A percentile compares a stretch with the other conserved stretches of the same genome.
phyloP scores from a whole-genome alignment of 164 flowering plant genomes.

The Stephania japonica region DNA sequence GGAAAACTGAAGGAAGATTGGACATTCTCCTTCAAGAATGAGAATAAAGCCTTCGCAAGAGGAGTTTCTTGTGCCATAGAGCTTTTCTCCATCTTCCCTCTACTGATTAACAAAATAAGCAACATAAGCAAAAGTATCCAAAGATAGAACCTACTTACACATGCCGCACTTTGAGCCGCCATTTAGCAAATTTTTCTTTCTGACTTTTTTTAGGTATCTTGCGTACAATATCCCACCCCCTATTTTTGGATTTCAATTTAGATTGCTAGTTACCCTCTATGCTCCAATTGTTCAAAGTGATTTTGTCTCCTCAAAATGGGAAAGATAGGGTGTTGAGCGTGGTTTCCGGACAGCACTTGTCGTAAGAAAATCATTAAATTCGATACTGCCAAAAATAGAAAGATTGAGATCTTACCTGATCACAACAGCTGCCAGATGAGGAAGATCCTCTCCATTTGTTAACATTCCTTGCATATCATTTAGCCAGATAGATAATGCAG shows the following conservation, averaged over 20 bases:
- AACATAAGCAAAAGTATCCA: slow-evolving; percentile 3
- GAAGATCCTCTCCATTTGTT: slow-evolving; percentile 58
- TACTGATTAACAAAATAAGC: slow-evolving; percentile 36
- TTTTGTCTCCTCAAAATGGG: background rate
- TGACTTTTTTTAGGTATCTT: too few relatives aligned
- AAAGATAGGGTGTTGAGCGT: background rate
- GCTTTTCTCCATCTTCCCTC: slow-evolving; percentile 75
- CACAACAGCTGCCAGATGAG: slow-evolving; percentile 68
- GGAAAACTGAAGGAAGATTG: slow-evolving; percentile 64
- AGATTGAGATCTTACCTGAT: slow-evolving; percentile 56
- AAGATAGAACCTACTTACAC: background rate
- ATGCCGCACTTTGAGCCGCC: background rate
- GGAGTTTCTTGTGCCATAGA: slow-evolving; percentile 52
- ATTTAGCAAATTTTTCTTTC: background rate
- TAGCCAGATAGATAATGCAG: slow-evolving; percentile 83
- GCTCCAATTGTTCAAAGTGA: slow-evolving; percentile 1
- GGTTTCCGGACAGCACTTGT: background rate
- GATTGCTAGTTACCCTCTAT: background rate
- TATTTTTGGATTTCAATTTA: background rate
- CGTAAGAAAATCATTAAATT: background rate
- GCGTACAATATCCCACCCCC: background rate
- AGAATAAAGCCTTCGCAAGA: slow-evolving; percentile 57
- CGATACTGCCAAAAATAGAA: background rate
- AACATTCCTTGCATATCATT: slow-evolving; percentile 49
- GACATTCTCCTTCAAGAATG: slow-evolving; percentile 59